Evolutionary conservation across 208 protist species (phyloP), one percentile per base, ranked within the genome.

Genomic region (Leishmania aethiopica): DNA sequence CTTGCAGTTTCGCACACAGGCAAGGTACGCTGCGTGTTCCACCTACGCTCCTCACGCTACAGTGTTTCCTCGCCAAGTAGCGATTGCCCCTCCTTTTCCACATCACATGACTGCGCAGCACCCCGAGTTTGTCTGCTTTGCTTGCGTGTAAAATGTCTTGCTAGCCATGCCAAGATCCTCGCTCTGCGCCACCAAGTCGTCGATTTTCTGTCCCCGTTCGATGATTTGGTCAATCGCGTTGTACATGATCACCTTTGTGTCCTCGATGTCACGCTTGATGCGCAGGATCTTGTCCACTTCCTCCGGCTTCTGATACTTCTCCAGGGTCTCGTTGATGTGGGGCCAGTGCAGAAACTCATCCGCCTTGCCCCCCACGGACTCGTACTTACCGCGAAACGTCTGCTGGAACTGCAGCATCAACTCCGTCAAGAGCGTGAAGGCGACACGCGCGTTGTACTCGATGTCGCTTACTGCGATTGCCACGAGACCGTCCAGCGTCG

Each of bases 241-340:
- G 85, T 97, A 96, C 95, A 98, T 98, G 78, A 98, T 88, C n/a
- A 94, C 81, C 75, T 98, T 96, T 3, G 94, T 97, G 69, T 98
- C 96, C 80, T 98, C 95, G 66, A 98, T 94, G 78, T 98, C 96
- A 1, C 87, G 84, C 75, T 98, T 94, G 53, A 98, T 97, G 51
- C 91, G 89, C 47, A 97, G 70, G 45, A 98, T 95, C 83, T 98
- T 96, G 81, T 98, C 95, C 47, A 93, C 94, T 79, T 98, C 91
- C 83, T 94, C 90, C 3, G 96, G 96, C 64, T 98, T 95, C 80
- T 98, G 96, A 78, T 97, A 98, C 80, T 92, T 93, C 57, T 78
- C 84, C 19, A 98, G 87, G 19, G 80, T 94, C 73, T 97, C 89
- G 37, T 89, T 77, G 25, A 98, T 90, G 67, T 92, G 73, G 45